Percentiles rank a stretch among this genome's conserved stretches.
Conservation (phyloP, 371 early-diverging fungal species). For the Dinochytrium kinnereticum region DNA sequence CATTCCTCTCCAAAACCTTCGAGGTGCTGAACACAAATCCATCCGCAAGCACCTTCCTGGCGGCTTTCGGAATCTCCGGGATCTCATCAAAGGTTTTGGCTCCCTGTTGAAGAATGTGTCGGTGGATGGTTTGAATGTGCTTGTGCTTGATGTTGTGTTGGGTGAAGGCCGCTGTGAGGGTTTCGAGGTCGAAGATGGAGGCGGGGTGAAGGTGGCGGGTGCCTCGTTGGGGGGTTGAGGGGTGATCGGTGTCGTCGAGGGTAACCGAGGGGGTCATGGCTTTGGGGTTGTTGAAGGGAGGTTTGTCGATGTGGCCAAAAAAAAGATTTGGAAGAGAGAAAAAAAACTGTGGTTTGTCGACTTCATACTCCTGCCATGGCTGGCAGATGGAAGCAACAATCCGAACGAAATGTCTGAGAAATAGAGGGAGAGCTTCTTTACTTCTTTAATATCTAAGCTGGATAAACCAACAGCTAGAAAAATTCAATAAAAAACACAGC, state of each 20-base stretch:
- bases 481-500: too few species aligned
- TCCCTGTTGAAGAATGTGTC: constrained; percentile 46
- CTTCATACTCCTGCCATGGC: too few species aligned
- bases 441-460: too few species aligned
- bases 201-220: constrained; percentile 32
- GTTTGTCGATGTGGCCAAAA: too few species aligned
- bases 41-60: constrained; percentile 36
- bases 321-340: too few species aligned
- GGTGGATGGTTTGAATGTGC: constrained; percentile 37
- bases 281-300: neutral
- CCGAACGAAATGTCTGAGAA: too few species aligned
- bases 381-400: too few species aligned
- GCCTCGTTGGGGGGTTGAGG: neutral
- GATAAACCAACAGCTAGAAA: too few species aligned
- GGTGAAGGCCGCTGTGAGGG: constrained; percentile 40
- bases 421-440: too few species aligned
- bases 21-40: constrained; percentile 49
- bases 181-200: constrained; percentile 44
- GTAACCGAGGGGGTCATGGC: neutral
- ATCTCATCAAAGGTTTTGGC: constrained; percentile 35
- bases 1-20: constrained; percentile 40
- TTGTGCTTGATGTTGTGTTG: constrained; percentile 30
- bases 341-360: too few species aligned
- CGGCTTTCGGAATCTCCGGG: constrained; percentile 49
- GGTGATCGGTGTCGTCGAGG: neutral